phyloP scores from a whole-genome alignment of 2,329 filamentous ascomycete species.

The Aureobasidium namibiae region DNA sequence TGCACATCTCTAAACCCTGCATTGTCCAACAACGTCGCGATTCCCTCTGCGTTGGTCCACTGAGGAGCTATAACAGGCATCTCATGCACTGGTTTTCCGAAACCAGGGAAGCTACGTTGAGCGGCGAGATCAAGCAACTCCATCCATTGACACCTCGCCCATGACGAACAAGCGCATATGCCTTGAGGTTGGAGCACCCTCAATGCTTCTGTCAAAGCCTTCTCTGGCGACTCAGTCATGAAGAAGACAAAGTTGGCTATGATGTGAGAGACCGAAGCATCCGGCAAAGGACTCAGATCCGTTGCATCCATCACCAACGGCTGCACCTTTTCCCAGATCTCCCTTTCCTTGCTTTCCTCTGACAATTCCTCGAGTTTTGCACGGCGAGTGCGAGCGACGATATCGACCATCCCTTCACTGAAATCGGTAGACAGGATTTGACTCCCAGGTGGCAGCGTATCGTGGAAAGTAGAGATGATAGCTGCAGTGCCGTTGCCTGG shows the following conservation, averaged over 20 bases:
- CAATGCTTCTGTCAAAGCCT: conserved; percentile 19
- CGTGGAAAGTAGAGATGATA: conserved; percentile 20
- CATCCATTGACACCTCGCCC: conserved; percentile 24
- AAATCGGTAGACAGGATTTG: conserved; percentile 23
- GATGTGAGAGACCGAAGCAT: conserved; percentile 22
- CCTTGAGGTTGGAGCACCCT: conserved; percentile 22
- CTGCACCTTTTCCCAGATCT: conserved; percentile 21
- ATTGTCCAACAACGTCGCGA: conserved; percentile 20
- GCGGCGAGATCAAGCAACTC: conserved; percentile 18
- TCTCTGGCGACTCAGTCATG: conserved; percentile 22
- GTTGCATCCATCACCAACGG: conserved; percentile 21
- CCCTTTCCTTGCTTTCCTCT: conserved; percentile 3
- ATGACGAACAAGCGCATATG: conserved; percentile 21
- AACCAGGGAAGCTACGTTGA: conserved; percentile 16
- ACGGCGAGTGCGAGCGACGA: conserved; percentile 16
- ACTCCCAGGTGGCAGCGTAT: conserved; percentile 16
- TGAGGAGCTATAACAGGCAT: conserved; percentile 19
- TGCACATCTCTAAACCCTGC: conserved; percentile 24
- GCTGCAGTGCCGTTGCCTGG: conserved; percentile 22
- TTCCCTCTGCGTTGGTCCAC: conserved; percentile 18
- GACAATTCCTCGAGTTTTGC: neutral
- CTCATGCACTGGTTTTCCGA: neutral
- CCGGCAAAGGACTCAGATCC: conserved; percentile 19
- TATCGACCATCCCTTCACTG: conserved; percentile 24
- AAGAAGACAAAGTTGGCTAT: conserved; percentile 27